These are phyloP conservation scores for Cladosporium oxysporum DNA, from an alignment of 2,329 filamentous ascomycete species.

Conservation along the genomic window DNA sequence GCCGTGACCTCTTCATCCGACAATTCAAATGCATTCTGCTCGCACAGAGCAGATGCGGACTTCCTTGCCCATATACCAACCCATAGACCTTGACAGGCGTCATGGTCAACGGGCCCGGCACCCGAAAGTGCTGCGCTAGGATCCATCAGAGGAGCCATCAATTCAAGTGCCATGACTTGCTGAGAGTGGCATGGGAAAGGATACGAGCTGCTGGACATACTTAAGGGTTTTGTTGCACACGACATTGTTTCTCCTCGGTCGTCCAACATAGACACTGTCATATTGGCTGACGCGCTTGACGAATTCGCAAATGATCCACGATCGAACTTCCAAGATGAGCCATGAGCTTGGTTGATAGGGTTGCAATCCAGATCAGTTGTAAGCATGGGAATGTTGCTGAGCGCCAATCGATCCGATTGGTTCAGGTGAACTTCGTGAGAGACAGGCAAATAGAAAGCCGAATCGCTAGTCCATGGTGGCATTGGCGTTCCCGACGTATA, in stretches of 20 bases:
- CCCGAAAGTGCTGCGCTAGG: too few relatives aligned
- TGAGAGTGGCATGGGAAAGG: not conserved
- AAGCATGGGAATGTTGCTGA: not conserved
- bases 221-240: not conserved
- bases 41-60: not conserved
- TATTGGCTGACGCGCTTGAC: not conserved
- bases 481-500: constrained; percentile 45
- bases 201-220: too few relatives aligned
- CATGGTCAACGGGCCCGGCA: too few relatives aligned
- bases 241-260: not conserved
- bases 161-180: not conserved
- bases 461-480: constrained; percentile 52
- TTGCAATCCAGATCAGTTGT: not conserved
- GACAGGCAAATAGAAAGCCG: constrained; percentile 53
- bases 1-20: not conserved
- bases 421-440: constrained; percentile 2
- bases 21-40: not conserved
- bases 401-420: not conserved
- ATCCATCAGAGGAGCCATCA: not conserved
- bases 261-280: not conserved
- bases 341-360: not conserved
- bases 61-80: constrained; percentile 35
- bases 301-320: not conserved
- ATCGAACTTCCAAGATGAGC: not conserved
- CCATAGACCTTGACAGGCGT: constrained; percentile 20